These are phyloP conservation scores for Yamadazyma triangularis DNA, from an alignment of 1,139 yeast genomes.

Conservation along the genomic window DNA sequence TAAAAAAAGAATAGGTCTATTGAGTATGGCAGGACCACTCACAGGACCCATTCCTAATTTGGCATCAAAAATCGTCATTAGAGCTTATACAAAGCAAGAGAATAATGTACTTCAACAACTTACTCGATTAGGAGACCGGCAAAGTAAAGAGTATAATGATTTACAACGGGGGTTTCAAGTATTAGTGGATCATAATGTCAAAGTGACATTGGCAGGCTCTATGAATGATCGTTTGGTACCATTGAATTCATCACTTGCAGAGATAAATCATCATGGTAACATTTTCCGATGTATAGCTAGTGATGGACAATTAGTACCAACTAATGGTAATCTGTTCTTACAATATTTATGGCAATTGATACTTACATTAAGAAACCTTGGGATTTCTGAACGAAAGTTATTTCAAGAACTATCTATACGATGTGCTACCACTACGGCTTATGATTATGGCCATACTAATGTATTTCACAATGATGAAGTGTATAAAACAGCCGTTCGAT, in stretches of 20 bases:
- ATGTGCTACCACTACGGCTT: slow-evolving; percentile 19
- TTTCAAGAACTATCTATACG: slow-evolving; percentile 28
- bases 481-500: slow-evolving; percentile 27
- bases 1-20: slow-evolving; percentile 29
- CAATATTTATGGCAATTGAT: slow-evolving; percentile 27
- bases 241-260: slow-evolving; percentile 40
- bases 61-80: slow-evolving; percentile 42
- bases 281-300: slow-evolving; percentile 39
- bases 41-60: slow-evolving; percentile 42
- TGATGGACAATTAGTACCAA: slow-evolving; percentile 21
- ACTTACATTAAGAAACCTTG: slow-evolving; percentile 34
- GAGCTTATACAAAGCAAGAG: slow-evolving; percentile 44
- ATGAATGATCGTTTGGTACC: slow-evolving; percentile 83
- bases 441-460: slow-evolving; percentile 30
- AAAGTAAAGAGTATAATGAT: slow-evolving; percentile 26
- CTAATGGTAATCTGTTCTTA: too few relatives aligned
- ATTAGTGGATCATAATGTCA: slow-evolving; percentile 39
- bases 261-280: slow-evolving; percentile 48
- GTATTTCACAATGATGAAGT: slow-evolving; percentile 21
- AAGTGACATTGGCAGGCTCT: slow-evolving; percentile 47
- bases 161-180: slow-evolving; percentile 28
- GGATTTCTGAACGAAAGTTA: slow-evolving; percentile 30
- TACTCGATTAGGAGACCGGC: slow-evolving; percentile 44
- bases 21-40: slow-evolving; percentile 44
- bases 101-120: slow-evolving; percentile 47